Evolutionary conservation across 2,329 filamentous ascomycete species (phyloP), one percentile per base, ranked within the genome.

Genomic region (Colletotrichum zoysiae): DNA sequence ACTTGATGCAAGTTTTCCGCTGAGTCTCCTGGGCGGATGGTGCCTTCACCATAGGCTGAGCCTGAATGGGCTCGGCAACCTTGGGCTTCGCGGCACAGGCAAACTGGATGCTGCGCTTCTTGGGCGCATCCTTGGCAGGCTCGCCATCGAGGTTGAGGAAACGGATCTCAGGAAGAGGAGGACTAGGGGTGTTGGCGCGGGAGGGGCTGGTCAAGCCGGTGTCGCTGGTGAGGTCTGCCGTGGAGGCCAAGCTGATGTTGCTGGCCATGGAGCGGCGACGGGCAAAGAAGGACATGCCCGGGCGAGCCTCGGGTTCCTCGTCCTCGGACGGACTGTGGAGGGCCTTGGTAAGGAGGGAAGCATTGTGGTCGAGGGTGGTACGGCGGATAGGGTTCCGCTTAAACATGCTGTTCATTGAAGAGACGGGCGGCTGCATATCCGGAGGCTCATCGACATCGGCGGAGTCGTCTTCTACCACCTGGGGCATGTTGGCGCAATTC

Each of bases 201-300:
- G 94, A 92, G 53, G 95, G 95, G 77, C 94, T 98, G 23, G 95
- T 97, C 71, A 97, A 84, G 71, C 94, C 95, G 70, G 93, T 96
- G 78, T 98, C 96, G 81, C 95, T 98, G n/a, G 95, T 98, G 69
- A 98, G 86, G 75, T 98, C 95, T 48, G 93, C 93, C 3, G 94
- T 97, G 1, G 95, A 97, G 57, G 93, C 88, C 71, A 92, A 83
- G 82, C 95, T 97, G 75, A 90, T 85, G 78, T 92, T 95, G 85
- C 94, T 97, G 79, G 91, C 92, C 76, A 92, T 91, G 72, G 93
- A 95, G 71, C 90, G 86, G 76, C 87, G 84, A 70, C 87, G 83
- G 44, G 82, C 79, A 30, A 78, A 79, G 65, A 77, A 78, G n/a
- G 77, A 75, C 51, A 82, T 76, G 55, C 80, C 78, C 16, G 83